A percentile compares a stretch with the other conserved stretches of the same genome.
These are phyloP conservation scores for Populus davidiana DNA, from an alignment of 345 rosid species.

Conservation along the genomic window DNA sequence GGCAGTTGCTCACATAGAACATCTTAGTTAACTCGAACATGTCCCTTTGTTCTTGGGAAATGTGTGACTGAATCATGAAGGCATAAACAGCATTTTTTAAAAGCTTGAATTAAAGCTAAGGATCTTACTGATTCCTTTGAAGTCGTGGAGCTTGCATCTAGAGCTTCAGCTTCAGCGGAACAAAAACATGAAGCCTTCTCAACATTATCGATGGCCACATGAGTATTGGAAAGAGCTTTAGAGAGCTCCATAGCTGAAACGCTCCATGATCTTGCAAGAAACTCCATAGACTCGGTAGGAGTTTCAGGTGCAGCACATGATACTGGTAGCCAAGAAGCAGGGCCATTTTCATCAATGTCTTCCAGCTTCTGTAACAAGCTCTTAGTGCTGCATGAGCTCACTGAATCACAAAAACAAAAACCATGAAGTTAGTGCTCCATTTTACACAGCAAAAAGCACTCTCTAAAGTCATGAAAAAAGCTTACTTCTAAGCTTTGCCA, in stretches of 20 bases:
- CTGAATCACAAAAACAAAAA: constrained; percentile 24
- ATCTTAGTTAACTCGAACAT: neutral
- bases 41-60: neutral
- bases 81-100: neutral
- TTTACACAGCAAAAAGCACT: neutral
- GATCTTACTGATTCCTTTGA: constrained; percentile 42
- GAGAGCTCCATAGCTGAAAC: constrained; percentile 84
- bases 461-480: neutral
- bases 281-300: constrained; percentile 92
- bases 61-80: neutral
- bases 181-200: constrained; percentile 28
- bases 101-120: neutral
- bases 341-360: constrained; percentile 71
- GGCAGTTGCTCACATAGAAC: neutral
- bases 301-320: constrained; percentile 67
- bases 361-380: constrained; percentile 48
- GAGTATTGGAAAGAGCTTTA: constrained; percentile 53
- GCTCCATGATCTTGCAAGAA: constrained; percentile 95
- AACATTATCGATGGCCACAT: constrained; percentile 22
- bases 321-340: constrained; percentile 38
- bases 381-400: constrained; percentile 42
- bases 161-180: constrained; percentile 37
- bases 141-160: constrained; percentile 40
- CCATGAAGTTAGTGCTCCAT: neutral
- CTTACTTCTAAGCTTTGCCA: constrained; percentile 17